Conservation (phyloP, 371 early-diverging fungal genomes). For the Synchytrium microbalum region DNA sequence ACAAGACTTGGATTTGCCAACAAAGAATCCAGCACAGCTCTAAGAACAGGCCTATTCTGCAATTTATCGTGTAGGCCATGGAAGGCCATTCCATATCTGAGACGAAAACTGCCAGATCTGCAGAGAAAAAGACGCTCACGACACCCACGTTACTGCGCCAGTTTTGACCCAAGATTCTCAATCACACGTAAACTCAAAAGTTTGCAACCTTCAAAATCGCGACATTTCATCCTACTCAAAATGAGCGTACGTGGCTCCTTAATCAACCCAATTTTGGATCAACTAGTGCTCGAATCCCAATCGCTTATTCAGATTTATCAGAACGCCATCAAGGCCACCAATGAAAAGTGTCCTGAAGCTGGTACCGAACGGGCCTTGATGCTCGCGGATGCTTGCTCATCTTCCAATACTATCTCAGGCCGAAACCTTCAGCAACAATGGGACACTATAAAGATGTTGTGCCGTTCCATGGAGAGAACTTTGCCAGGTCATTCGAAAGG, state of each 20-base stretch:
- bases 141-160: no score
- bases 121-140: no score
- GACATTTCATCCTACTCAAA: no score
- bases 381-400: background rate
- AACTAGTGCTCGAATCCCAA: conserved; percentile 17
- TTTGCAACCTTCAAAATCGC: no score
- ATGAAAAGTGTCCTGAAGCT: background rate
- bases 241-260: background rate
- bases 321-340: background rate
- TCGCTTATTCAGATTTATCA: conserved; percentile 10
- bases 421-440: conserved; percentile 5
- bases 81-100: no score
- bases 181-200: no score
- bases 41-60: no score
- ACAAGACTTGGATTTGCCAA: no score
- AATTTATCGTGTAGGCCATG: no score
- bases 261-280: conserved; percentile 17
- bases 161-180: no score
- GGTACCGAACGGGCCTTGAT: background rate
- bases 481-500: background rate
- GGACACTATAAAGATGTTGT: conserved; percentile 7
- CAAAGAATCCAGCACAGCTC: no score
- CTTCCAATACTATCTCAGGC: background rate
- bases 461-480: conserved; percentile 2
- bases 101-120: no score